Base-by-base conservation (phyloP, 139 green algal genomes). In the Closterium sp. region DNA sequence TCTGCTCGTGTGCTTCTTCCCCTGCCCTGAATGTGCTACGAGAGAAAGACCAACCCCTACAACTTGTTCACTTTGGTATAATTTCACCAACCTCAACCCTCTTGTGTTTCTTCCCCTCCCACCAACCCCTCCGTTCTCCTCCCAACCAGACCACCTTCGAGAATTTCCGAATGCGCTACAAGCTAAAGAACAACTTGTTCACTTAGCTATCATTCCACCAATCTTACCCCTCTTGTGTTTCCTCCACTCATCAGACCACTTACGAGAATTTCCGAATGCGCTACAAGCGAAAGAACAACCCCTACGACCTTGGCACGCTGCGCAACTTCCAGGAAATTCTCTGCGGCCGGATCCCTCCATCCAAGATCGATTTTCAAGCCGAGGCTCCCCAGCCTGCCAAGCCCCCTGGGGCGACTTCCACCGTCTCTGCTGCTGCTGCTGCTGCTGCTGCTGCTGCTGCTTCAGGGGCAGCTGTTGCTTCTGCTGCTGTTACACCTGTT, bases 191-290 rank as follows among this genome's bases (percentile, higher is more conserved):
- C 12, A 55, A 55, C 36, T 6, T 6, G 36, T 55, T 55, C 36
- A 55, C 36, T 6, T 55, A 4, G 36, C 4, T 4, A 21, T 66
- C 19, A 12, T 16, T 16, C 43, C 43, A 25, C 21, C 4, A 10
- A 10, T 25, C 43, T 16, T 1, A 12, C 43, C 43, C 43, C 43
- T 16, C 43, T 16, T n/a, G n/a, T n/a, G n/a, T n/a, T n/a, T 21
- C 0, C 43, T 16, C 9, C 69, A 90, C 69, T 10, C 91, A 90
- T 95, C 96, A 98, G 95, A 99, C 98, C 0, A 99, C 98, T 0
- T 99, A 99, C 89, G 98, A 99, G 94, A 99, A 98, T 94, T 99
- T 99, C 93, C 96, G 98, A 88, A 97, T 96, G 30, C 87, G 64
- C 38, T 93, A 96, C 86, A 91, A 95, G 88, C 88, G 90, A 34